Conservation (phyloP, 139 green algal genomes). For the Pseudopediastrum boryanum region DNA sequence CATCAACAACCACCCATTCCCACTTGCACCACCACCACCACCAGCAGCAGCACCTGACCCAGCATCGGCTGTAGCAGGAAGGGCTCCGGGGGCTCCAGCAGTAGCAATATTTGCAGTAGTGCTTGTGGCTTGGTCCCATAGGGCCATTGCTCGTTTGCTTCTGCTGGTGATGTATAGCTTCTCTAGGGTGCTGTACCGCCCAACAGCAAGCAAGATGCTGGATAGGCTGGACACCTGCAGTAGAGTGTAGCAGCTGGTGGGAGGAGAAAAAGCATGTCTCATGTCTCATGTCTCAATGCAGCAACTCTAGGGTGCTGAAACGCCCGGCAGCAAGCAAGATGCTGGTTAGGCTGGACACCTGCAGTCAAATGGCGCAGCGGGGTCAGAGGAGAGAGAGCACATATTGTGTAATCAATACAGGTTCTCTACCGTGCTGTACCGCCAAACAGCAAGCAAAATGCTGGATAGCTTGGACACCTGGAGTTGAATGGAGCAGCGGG, state of each 20-base stretch:
- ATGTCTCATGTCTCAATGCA: too few relatives aligned
- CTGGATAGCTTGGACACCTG: conserved; percentile 41
- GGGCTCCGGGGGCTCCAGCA: too few relatives aligned
- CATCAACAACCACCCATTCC: conserved; percentile 58
- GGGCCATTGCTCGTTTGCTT: conserved; percentile 42
- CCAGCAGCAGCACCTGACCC: neutral
- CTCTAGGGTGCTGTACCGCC: conserved; percentile 61
- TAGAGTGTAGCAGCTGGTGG: too few relatives aligned
- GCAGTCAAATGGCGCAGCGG: too few relatives aligned
- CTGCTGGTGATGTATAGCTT: conserved; percentile 66
- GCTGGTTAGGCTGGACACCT: too few relatives aligned
- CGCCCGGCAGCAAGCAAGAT: too few relatives aligned
- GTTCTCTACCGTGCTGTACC: conserved; percentile 56
- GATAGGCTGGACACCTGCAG: conserved; percentile 43
- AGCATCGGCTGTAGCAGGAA: neutral
- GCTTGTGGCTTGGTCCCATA: conserved; percentile 51
- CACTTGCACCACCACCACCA: neutral
- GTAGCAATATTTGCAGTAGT: conserved; percentile 11
- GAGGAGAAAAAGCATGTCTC: too few relatives aligned
- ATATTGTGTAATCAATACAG: too few relatives aligned
- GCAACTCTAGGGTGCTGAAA: too few relatives aligned
- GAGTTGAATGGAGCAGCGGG: too few relatives aligned
- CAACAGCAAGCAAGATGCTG: conserved; percentile 63
- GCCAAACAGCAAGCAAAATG: conserved; percentile 65
- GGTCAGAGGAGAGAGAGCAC: too few relatives aligned